These are phyloP conservation scores for Pythium coloratum DNA, from an alignment of 352 stramenopile species.

Conservation along the genomic window DNA sequence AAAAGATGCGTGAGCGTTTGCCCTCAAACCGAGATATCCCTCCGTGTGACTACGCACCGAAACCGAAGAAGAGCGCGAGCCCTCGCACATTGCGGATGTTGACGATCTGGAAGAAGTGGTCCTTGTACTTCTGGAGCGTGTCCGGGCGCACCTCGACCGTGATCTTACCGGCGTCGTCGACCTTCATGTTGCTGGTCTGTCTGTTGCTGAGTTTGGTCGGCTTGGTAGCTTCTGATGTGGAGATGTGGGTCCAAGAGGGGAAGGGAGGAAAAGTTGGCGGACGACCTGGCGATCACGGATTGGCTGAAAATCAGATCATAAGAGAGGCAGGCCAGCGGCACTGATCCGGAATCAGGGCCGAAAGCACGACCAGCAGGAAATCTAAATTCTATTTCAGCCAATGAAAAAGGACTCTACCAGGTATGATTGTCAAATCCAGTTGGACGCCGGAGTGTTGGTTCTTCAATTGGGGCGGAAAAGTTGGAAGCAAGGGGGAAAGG, in stretches of 20 bases:
- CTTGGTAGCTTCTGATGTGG: conserved; percentile 7
- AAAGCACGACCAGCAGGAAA: background rate
- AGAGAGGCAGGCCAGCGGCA: conserved; percentile 5
- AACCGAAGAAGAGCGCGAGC: conserved; percentile 79
- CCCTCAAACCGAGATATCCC: background rate
- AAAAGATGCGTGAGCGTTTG: background rate
- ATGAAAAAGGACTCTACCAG: background rate
- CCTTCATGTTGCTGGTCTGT: conserved; percentile 38
- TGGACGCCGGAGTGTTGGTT: conserved; percentile 12
- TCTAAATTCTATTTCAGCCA: conserved; percentile 5
- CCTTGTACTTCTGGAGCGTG: conserved; percentile 63
- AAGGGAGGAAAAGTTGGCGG: conserved; percentile 17
- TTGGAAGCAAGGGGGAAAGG: background rate
- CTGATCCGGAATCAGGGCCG: conserved; percentile 2
- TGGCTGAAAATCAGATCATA: conserved; percentile 18
- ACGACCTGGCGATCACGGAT: conserved; percentile 21
- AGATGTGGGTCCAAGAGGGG: background rate
- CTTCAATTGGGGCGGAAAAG: conserved; percentile 20
- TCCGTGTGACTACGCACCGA: conserved; percentile 38
- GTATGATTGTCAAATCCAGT: conserved; percentile 16
- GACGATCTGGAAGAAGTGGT: conserved; percentile 62
- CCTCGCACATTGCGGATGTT: conserved; percentile 78
- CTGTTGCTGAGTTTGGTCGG: conserved; percentile 4
- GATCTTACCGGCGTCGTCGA: conserved; percentile 65
- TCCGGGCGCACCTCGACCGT: conserved; percentile 65